Evolutionary conservation across 2,329 filamentous ascomycete species (phyloP).

Genomic region (Conoideocrella luteorostrata): DNA sequence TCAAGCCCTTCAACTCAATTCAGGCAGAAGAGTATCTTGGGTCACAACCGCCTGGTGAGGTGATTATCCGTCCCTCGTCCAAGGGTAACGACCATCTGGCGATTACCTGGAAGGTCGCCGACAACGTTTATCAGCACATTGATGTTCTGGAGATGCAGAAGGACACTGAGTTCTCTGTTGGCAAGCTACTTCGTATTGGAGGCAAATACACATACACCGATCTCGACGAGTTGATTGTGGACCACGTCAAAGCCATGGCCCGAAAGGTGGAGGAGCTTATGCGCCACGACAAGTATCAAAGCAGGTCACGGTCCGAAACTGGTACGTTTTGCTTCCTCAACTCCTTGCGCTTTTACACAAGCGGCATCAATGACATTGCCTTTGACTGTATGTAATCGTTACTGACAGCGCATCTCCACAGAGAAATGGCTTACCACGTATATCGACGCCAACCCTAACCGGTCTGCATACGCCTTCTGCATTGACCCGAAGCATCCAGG

Average conservation of each 20-base stretch:
- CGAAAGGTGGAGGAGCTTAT: conserved; percentile 96
- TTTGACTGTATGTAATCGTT: conserved; percentile 2
- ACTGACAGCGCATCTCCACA: conserved; percentile 37
- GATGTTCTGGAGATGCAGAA: conserved; percentile 96
- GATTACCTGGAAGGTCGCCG: conserved; percentile 95
- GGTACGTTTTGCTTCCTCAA: conserved; percentile 58
- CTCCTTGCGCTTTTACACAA: no score
- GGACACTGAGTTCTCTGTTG: conserved; percentile 92
- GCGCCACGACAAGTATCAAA: conserved; percentile 89
- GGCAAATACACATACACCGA: conserved; percentile 90
- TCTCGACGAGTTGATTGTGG: conserved; percentile 93
- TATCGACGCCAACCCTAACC: conserved; percentile 89
- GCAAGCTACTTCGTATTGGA: conserved; percentile 75
- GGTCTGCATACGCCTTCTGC: conserved; percentile 93
- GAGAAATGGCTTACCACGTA: conserved; percentile 96
- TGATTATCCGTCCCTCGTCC: conserved; percentile 90
- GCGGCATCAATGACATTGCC: no score
- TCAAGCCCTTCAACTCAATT: conserved; percentile 84
- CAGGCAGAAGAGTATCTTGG: conserved; percentile 93
- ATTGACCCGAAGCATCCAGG: conserved; percentile 86
- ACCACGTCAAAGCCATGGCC: conserved; percentile 96
- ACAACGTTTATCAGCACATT: conserved; percentile 95
- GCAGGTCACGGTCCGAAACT: conserved; percentile 69
- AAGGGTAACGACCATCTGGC: conserved; percentile 94
- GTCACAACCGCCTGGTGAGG: conserved; percentile 77